Base-by-base conservation (phyloP, 306 rosid species). In the Medicago truncatula region DNA sequence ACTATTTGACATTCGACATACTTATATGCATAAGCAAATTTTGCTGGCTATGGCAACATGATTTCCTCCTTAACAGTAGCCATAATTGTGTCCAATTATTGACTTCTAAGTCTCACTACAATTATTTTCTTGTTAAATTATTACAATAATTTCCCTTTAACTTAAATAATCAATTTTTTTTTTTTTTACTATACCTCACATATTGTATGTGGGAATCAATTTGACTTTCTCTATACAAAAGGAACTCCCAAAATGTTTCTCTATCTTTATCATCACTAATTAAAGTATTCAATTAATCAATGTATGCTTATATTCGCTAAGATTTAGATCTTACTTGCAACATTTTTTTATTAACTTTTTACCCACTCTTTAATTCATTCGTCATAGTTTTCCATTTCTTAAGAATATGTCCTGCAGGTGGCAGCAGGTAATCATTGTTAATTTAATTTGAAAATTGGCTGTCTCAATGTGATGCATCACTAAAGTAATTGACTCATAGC, bases 391-490 rank as follows among this genome's bases (percentile, higher is more conserved):
- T 34, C 34, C 34, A 54, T 73, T 59, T 60, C 8, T 73, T 44
- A 76, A 61, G 21, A 8, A 21, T 61, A 9, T 76, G 66, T 58
- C 8, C 20, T 39, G 54, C 7, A 31, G 62, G 81, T 78, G 83
- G 83, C 74, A 76, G 88, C 77, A 82, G 86, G 81, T 75, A 49
- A 77, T 70, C 54, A 59, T 4, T 12, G 18, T 70, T 70, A 36
- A 72, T 68, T 46, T 49, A 70, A 21, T 62, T n/a, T 66, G 49
- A 70, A 17, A 2, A 7, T 52, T 8, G 8, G 44, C 34, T 69
- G 36, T 44, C 73, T 50, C 49, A 74, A 38, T 17, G 25, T 28
- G 13, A 6, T 21, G 70, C 67, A 14, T 39, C 12, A 65, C n/a
- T 73, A 76, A 81, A 68, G 54, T 47, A 31, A 53, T 25, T n/a